Base-by-base conservation (phyloP, 257 asterid genomes). In the Capsicum chinense region DNA sequence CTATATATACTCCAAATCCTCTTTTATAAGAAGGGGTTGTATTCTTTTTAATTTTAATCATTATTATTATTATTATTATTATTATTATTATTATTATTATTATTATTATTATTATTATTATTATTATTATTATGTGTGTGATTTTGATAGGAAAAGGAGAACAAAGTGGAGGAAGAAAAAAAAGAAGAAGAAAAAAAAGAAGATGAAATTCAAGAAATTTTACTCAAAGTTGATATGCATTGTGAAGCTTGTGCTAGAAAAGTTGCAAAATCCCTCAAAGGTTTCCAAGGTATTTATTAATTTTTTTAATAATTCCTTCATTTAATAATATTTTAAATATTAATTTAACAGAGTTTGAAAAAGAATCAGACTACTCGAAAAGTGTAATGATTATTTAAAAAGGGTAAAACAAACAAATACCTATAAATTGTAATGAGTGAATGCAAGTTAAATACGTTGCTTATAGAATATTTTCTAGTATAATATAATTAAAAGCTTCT, bases 201-300 rank as follows among this genome's bases (percentile, higher is more conserved):
- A 19, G 88, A 79, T 62, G 85, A 15, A 57, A 82, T 84, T 79
- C 88, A 86, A 62, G 95, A 94, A 88, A 91, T 94, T 48, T 92
- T 95, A 58, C 97, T 95, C 47, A 94, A 91, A 85, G 98, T 94
- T 14, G 98, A 95, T 86, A 95, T 95, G 99, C 98, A 94, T 79
- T 95, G 99, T 48, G 93, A 93, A 86, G 99, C 96, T 82, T 95
- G 99, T 84, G 99, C 99, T 6, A 85, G 97, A 84, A 95, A 95
- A 91, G 97, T 95, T 60, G 90, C 94, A 13, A 88, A 91, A 86
- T 86, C 97, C 47, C 90, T 95, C 84, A 94, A 92, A 87, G 95
- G 97, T 70, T 94, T 94, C 82, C 87, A 93, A 91, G 99, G 99
- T 83, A 73, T 64, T 71, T 48, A 59, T 52, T 60, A n/a, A 5